Evolutionary conservation across 768 basidiomycete species (phyloP).

Genomic region (Macrolepiota fuliginosa): DNA sequence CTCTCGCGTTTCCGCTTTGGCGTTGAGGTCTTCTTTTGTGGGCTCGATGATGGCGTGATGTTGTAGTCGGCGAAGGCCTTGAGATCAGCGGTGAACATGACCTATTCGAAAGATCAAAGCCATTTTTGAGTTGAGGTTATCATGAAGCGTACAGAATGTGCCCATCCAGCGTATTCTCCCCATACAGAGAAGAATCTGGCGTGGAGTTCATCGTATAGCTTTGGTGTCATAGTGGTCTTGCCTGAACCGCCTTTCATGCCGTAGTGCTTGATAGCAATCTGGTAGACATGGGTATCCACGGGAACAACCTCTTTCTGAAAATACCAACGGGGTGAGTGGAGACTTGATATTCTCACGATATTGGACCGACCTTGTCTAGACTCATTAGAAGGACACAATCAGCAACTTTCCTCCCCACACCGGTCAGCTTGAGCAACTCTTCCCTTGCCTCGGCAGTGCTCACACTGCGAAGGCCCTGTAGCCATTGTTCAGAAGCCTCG

Average conservation of each 20-base stretch:
- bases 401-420: conserved; percentile 95
- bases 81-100: conserved; percentile 73
- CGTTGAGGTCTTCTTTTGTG: conserved; percentile 9
- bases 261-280: conserved; percentile 82
- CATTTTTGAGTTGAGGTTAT: background rate
- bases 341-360: background rate
- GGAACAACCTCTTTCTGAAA: conserved; percentile 83
- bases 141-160: conserved; percentile 64
- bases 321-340: background rate
- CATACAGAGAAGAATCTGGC: conserved; percentile 59
- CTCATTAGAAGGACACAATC: conserved; percentile 95
- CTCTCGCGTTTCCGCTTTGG: conserved; percentile 12
- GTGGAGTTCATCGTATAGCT: conserved; percentile 73
- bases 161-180: conserved; percentile 91
- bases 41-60: conserved; percentile 24
- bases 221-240: conserved; percentile 69
- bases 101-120: conserved; percentile 34
- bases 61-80: conserved; percentile 66
- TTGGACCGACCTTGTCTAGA: conserved; percentile 68
- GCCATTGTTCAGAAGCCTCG: conserved; percentile 62
- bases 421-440: conserved; percentile 78
- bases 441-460: conserved; percentile 62
- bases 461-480: conserved; percentile 47
- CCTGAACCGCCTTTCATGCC: conserved; percentile 49
- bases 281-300: conserved; percentile 93